phyloP scores from a whole-genome alignment of 1,139 yeast species.

The Meyerozyma smithsonii region DNA sequence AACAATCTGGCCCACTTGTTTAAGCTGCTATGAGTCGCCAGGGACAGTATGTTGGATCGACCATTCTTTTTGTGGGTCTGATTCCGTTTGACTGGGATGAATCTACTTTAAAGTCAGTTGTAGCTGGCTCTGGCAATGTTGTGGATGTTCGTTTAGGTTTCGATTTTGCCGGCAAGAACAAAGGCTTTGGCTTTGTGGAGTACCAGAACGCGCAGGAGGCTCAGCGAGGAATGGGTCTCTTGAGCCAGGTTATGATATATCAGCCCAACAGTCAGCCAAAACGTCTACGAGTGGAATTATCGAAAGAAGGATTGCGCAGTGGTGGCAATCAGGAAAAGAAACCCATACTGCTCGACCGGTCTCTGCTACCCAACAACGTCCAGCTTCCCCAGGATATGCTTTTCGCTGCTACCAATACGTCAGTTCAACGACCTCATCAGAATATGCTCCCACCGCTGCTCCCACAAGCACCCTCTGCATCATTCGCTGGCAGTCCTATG shows the following conservation, averaged over 20 bases:
- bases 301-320: constrained; percentile 55
- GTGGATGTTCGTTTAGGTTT: constrained; percentile 60
- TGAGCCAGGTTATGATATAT: constrained; percentile 38
- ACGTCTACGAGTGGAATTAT: constrained; percentile 50
- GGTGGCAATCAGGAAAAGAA: constrained; percentile 31
- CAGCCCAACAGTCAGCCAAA: constrained; percentile 31
- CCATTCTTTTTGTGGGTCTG: constrained; percentile 54
- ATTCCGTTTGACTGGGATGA: constrained; percentile 66
- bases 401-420: constrained; percentile 12
- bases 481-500: constrained; percentile 1
- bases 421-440: constrained; percentile 6
- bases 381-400: constrained; percentile 50
- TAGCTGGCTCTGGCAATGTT: constrained; percentile 59
- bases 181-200: constrained; percentile 63
- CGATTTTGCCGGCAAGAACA: constrained; percentile 59
- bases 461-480: constrained; percentile 1
- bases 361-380: constrained; percentile 49
- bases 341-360: constrained; percentile 37
- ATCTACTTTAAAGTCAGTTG: constrained; percentile 49
- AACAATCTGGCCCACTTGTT: no score
- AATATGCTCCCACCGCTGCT: not conserved
- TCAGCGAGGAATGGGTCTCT: constrained; percentile 36
- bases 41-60: constrained; percentile 12
- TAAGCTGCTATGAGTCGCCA: constrained; percentile 2
- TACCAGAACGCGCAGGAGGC: constrained; percentile 51